Percentiles rank a stretch among this genome's conserved stretches.
These are phyloP conservation scores for Suhomyces kilbournensis DNA, from an alignment of 805 yeast species.

Conservation along the genomic window DNA sequence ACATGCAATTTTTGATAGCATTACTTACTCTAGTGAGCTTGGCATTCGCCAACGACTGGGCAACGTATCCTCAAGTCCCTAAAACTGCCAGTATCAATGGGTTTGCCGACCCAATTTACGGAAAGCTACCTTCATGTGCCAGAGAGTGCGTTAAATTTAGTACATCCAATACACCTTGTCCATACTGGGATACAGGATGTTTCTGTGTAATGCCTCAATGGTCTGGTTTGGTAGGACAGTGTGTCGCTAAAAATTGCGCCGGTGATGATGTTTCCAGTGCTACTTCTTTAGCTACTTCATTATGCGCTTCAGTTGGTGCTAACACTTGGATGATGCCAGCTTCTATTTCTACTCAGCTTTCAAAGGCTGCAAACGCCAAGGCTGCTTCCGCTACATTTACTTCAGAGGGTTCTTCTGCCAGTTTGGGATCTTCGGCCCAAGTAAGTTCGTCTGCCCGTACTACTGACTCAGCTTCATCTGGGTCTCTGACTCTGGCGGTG, in stretches of 20 bases:
- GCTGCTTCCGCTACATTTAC: slow-evolving; percentile 8
- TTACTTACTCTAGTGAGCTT: background rate
- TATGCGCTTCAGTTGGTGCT: slow-evolving; percentile 43
- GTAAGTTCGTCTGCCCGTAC: background rate
- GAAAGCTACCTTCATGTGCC: slow-evolving; percentile 34
- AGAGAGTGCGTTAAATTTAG: slow-evolving; percentile 34
- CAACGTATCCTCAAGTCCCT: slow-evolving; percentile 45
- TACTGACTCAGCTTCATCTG: background rate
- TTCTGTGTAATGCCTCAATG: slow-evolving; percentile 48
- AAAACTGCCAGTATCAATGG: slow-evolving; percentile 48
- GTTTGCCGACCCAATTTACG: slow-evolving; percentile 34
- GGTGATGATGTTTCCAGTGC: slow-evolving; percentile 37
- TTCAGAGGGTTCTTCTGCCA: background rate
- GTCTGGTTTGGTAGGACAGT: slow-evolving; percentile 42
- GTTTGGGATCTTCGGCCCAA: background rate
- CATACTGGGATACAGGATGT: slow-evolving; percentile 53
- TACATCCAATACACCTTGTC: slow-evolving; percentile 46
- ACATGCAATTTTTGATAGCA: background rate
- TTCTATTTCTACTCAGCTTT: slow-evolving; percentile 29
- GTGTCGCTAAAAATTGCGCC: slow-evolving; percentile 37
- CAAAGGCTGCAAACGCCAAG: slow-evolving; percentile 20
- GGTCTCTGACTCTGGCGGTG: background rate
- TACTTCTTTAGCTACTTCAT: slow-evolving; percentile 40
- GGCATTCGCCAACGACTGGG: slow-evolving; percentile 15
- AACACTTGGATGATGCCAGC: slow-evolving; percentile 46